phyloP scores from a whole-genome alignment of 176 grass and related monocot genomes.

The Saccharum spontaneum region DNA sequence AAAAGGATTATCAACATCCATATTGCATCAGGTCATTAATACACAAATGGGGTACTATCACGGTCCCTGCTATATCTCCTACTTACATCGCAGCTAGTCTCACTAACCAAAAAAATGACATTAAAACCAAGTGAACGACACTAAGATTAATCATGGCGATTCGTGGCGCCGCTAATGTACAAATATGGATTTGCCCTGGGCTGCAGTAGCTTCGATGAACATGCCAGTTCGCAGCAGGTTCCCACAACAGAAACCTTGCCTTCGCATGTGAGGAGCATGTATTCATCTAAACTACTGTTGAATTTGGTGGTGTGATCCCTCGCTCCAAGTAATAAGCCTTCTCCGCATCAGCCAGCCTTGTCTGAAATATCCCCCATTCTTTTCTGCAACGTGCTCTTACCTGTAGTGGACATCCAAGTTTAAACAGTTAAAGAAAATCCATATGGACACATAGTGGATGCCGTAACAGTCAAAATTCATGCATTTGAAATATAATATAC shows the following conservation, averaged over 20 bases:
- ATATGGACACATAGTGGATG: not conserved
- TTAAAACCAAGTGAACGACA: slow-evolving; percentile 12
- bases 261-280: not conserved
- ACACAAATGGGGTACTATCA: slow-evolving; percentile 21
- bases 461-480: not conserved
- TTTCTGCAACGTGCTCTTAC: slow-evolving; percentile 85
- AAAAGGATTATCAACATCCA: slow-evolving; percentile 3
- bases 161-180: slow-evolving; percentile 39
- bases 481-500: not conserved
- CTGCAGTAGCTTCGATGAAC: slow-evolving; percentile 28
- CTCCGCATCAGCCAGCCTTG: slow-evolving; percentile 71
- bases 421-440: not conserved
- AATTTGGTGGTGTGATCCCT: slow-evolving; percentile 65
- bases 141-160: slow-evolving; percentile 25
- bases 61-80: slow-evolving; percentile 11
- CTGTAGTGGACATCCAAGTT: slow-evolving; percentile 31
- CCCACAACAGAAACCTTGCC: slow-evolving; percentile 35
- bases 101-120: slow-evolving; percentile 39
- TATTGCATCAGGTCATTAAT: slow-evolving; percentile 28
- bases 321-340: slow-evolving; percentile 70
- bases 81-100: slow-evolving; percentile 42
- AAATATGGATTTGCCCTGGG: slow-evolving; percentile 32
- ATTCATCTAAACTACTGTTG: slow-evolving; percentile 48
- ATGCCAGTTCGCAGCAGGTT: slow-evolving; percentile 16
- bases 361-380: slow-evolving; percentile 91